Evolutionary conservation across 306 rosid species (phyloP).

Genomic region (Albizia julibrissin): DNA sequence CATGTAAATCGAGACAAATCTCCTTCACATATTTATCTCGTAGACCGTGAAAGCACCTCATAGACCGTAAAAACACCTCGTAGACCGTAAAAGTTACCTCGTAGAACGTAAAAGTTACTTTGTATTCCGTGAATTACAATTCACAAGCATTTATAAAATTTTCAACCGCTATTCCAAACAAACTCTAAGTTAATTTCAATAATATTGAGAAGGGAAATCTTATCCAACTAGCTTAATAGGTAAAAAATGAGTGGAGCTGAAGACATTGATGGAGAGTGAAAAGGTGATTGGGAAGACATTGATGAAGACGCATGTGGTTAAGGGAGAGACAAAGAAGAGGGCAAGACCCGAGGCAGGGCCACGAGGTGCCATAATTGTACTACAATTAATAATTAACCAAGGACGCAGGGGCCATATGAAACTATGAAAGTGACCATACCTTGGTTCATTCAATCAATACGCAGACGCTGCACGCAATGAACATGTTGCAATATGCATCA

Average conservation of each 20-base stretch:
- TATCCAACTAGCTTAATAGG: background rate
- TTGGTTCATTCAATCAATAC: background rate
- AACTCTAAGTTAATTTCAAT: too few species aligned
- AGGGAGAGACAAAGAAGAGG: background rate
- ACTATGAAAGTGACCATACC: constrained; percentile 5
- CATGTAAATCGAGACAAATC: too few species aligned
- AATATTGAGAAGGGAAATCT: background rate
- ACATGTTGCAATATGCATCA: background rate
- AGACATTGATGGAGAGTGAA: background rate
- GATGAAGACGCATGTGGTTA: background rate
- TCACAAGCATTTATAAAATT: too few species aligned
- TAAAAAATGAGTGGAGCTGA: background rate
- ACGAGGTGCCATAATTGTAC: constrained; percentile 5
- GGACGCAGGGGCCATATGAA: background rate
- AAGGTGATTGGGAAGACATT: background rate
- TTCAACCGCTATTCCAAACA: too few species aligned
- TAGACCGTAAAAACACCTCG: too few species aligned
- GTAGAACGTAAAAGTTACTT: too few species aligned
- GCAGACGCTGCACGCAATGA: background rate
- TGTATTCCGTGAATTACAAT: too few species aligned
- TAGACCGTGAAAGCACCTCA: too few species aligned
- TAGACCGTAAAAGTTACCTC: too few species aligned
- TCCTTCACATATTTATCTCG: too few species aligned
- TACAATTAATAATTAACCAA: background rate
- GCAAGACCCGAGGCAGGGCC: background rate